Conservation (phyloP, 345 rosid genomes). For the Xanthoceras sorbifolium region DNA sequence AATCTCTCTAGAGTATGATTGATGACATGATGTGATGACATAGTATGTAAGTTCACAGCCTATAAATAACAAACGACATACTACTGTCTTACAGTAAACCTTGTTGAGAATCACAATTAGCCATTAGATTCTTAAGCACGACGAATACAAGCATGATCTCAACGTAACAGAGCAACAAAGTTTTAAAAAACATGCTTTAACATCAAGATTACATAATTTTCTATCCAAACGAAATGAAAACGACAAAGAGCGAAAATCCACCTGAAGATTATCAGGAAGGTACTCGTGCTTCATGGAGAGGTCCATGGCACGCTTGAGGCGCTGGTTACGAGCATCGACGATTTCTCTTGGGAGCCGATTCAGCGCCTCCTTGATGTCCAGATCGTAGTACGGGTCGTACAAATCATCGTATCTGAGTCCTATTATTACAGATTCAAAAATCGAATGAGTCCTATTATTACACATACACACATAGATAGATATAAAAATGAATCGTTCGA, state of each 20-base stretch:
- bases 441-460: neutral
- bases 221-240: neutral
- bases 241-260: conserved; percentile 19
- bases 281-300: conserved; percentile 98
- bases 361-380: conserved; percentile 89
- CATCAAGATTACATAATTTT: neutral
- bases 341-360: conserved; percentile 86
- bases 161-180: neutral
- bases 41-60: neutral
- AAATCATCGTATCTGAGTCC: conserved; percentile 94
- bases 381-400: conserved; percentile 74
- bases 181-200: neutral
- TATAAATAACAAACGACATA: neutral
- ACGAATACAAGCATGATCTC: neutral
- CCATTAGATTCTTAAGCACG: neutral
- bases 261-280: conserved; percentile 83
- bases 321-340: conserved; percentile 93
- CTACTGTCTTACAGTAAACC: neutral
- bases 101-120: neutral
- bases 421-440: conserved; percentile 21
- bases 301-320: conserved; percentile 97
- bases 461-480: neutral
- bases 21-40: no score
- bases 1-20: neutral
- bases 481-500: neutral